Evolutionary conservation across 2,329 filamentous ascomycete species (phyloP).

Genomic region (Cryphonectria japonica): DNA sequence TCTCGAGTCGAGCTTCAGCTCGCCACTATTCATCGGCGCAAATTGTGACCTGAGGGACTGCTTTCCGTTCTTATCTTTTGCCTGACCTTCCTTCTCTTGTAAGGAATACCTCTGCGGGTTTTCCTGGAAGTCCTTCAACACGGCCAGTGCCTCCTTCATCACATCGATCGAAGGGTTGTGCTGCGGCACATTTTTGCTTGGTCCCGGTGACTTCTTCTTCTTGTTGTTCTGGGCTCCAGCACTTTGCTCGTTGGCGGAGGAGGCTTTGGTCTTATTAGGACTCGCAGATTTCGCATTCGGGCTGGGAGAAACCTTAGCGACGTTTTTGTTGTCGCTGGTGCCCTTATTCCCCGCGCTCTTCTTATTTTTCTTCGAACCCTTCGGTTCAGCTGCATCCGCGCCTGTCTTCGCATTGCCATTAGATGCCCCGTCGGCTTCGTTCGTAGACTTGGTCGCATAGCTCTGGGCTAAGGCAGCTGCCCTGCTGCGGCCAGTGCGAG

Average conservation of each 20-base stretch:
- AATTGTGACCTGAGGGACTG: slow-evolving; percentile 25
- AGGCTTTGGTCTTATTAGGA: background rate
- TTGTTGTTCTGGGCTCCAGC: background rate
- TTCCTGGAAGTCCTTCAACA: slow-evolving; percentile 34
- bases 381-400: background rate
- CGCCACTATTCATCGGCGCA: slow-evolving; percentile 12
- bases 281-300: slow-evolving; percentile 6
- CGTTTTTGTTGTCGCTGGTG: background rate
- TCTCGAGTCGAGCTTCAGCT: slow-evolving; percentile 26
- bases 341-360: background rate
- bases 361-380: background rate
- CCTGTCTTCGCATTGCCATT: background rate
- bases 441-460: slow-evolving; percentile 17
- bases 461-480: slow-evolving; percentile 1
- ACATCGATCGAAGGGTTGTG: slow-evolving; percentile 23
- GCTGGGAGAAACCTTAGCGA: background rate
- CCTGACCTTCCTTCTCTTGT: slow-evolving; percentile 1
- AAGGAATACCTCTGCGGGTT: slow-evolving; percentile 13
- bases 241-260: background rate
- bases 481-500: slow-evolving; percentile 2
- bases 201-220: background rate
- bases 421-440: slow-evolving; percentile 4
- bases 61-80: slow-evolving; percentile 23
- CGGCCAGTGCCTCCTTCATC: slow-evolving; percentile 36
- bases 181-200: no score